Base-by-base conservation (phyloP, 140 eudicot genomes). In the Flaveria floridana region DNA sequence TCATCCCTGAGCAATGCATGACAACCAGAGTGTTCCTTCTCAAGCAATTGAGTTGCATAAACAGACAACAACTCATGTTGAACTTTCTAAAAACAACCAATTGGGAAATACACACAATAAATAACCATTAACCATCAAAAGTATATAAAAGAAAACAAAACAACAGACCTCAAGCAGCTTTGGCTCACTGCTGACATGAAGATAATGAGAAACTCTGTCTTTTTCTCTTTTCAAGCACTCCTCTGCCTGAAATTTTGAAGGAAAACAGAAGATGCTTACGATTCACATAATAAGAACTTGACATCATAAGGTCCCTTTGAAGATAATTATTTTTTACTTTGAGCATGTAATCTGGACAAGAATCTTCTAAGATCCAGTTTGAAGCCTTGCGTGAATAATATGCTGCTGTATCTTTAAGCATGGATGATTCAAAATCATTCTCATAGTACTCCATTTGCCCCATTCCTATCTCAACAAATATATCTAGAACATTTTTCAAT, bases 401-500 rank as follows among this genome's bases (percentile, higher is more conserved):
- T 57, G 92, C 80, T 23, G 95, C 89, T 12, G 97, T 87, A 79
- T 86, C 95, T 67, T 83, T 83, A 25, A 95, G 85, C 99, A 91
- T 81, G 70, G 82, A 80, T 39, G 77, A 86, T 91, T 95, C 99
- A 77, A 95, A 95, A 71, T 95, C 96, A 66, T 80, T 91, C 76
- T 91, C 99, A 65, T 95, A 95, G 25, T 71, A 77, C 58, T 88
- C 95, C 97, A 91, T 95, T 71, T 83, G 91, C 50, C 96, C 92
- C 99, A 88, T 89, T 64, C 99, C 96, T 70, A 95, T 95, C 73
- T 95, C 99, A 75, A 95, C 97, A 84, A 85, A 95, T 75, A 95
- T 88, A 75, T 95, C 99, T 34, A 95, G 63, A 55, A 95, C 97
- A 81, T 95, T 95, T 84, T 95, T 95, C 70, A 95, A 82, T 28